Evolutionary conservation across 495 filamentous ascomycete species (phyloP), one percentile per base, ranked within the genome.

Genomic region (Aspergillus diversus): DNA sequence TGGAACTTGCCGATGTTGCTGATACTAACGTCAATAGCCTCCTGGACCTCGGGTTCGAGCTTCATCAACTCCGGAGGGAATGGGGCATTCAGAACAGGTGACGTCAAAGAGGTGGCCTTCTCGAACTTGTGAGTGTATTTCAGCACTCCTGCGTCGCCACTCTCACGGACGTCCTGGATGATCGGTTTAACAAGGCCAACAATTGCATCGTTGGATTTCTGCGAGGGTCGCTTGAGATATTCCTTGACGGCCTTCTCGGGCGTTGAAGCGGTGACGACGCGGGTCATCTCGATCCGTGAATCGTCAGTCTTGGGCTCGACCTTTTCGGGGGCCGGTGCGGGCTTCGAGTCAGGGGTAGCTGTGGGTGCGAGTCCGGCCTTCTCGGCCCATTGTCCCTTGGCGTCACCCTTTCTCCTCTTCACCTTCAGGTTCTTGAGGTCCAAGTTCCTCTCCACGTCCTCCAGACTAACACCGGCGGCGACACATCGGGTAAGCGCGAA

Each of bases 81-180:
- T 0, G 95, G 95, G 0, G 95, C 94, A 57, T 83, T 85, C 62
- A 99, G 79, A 43, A 99, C 92, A 0, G 93, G 92, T 0, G 92
- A 93, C 15, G 86, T 95, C 51, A 99, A 80, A 0, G 90, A 93
- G 0, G 89, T 94, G 1, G 95, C 96, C 77, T 92, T 96, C 69
- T 99, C 95, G 67, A 99, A 99, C 78, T 95, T 94, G 83, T 96
- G 92, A 0, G 95, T 97, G 70, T 96, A 97, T 57, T 88, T 88
- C 52, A 98, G 84, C 13, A 99, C 81, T 2, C 90, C 95, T 64
- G 89, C 87, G 75, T 99, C 95, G 32, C 95, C 96, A 48, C 87
- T 83, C 21, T 85, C 77, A 21, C 87, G 89, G 52, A 99, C 87
- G 62, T 91, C 91, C 47, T 91, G 85, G 65, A 99, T 90, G 66